phyloP scores from a whole-genome alignment of 768 basidiomycete species.

The Agrocybe praecox region DNA sequence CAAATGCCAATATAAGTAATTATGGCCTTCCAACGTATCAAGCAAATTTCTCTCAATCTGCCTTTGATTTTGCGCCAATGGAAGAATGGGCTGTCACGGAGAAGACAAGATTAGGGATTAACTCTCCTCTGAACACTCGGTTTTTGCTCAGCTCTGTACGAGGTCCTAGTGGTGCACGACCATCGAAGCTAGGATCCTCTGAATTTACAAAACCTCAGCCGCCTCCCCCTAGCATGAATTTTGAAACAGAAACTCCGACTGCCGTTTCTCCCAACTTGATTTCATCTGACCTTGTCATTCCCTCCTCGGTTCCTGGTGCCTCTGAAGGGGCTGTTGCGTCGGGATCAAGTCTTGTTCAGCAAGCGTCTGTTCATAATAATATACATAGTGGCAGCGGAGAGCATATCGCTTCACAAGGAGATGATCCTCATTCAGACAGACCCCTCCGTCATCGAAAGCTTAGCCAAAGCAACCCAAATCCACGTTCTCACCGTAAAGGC shows the following conservation, averaged over 20 bases:
- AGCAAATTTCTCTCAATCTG: conserved; percentile 51
- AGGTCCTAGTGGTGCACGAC: not conserved
- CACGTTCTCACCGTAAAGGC: conserved; percentile 59
- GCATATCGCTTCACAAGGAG: conserved; percentile 7
- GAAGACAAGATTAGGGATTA: conserved; percentile 63
- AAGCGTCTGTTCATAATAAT: conserved; percentile 9
- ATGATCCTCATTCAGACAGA: conserved; percentile 24
- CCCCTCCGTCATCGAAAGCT: conserved; percentile 80
- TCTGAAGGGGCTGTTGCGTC: conserved; percentile 10
- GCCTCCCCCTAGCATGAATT: not conserved
- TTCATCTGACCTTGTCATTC: not conserved
- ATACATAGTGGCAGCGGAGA: not conserved
- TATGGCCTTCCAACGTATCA: conserved; percentile 73
- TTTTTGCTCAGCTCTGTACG: conserved; percentile 32
- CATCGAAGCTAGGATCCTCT: conserved; percentile 8
- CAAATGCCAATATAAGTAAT: conserved; percentile 23
- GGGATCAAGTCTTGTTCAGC: conserved; percentile 8
- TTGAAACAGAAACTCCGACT: not conserved
- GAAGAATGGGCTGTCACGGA: conserved; percentile 79
- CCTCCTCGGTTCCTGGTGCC: not conserved
- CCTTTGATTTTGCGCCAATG: conserved; percentile 76
- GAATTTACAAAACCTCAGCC: conserved; percentile 2
- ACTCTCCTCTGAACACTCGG: conserved; percentile 41
- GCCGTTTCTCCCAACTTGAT: not conserved
- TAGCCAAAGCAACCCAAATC: conserved; percentile 77